Base-by-base conservation (phyloP, 352 stramenopile genomes). In the Globisporangium middletonii region DNA sequence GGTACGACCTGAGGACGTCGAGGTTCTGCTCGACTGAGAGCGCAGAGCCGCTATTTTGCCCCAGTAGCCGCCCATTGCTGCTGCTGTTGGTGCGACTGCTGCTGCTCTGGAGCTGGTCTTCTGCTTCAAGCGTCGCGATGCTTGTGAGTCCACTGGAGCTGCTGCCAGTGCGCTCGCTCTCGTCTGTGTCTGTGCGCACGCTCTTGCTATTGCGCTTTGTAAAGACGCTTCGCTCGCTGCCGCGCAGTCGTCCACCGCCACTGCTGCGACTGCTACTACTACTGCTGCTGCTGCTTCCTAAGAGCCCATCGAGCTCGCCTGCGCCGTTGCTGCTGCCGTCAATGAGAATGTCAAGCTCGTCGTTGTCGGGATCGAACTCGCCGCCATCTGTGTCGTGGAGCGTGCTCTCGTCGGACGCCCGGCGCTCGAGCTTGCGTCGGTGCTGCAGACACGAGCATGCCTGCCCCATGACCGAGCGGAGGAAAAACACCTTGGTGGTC, bases 371-470 rank as follows among this genome's bases (percentile, higher is more conserved):
- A 38, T 38, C 33, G 12, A 38, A 18, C 16, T 63, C 59, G 44
- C 50, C 45, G 13, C 54, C 51, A 13, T 64, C 55, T 57, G 44
- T 19, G 59, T 67, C 50, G 65, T 64, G n/a, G 59, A 60, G 48
- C 46, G 58, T 50, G 44, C 38, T 46, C 46, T 75, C 83, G 54
- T 86, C 80, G 23, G 75, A 92, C 42, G 68, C 63, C 30, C 75
- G 78, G 37, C 76, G 75, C 69, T 77, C 67, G 48, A 74, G 71
- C 66, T 87, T 86, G 57, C 61, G 76, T 42, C 71, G 69, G 28
- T 87, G 78, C 53, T 89, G 68, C 60, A 86, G 55, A 61, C 84
- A 94, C 56, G 84, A 89, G 63, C 84, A 94, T 59, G 74, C 61
- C 62, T 89, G 79, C 37, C 82, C 79, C 84, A 92, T 92, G 16